A percentile compares a stretch with the other conserved stretches of the same genome.
phyloP scores from a whole-genome alignment of 495 filamentous ascomycete species.

The Trichoderma virens region DNA sequence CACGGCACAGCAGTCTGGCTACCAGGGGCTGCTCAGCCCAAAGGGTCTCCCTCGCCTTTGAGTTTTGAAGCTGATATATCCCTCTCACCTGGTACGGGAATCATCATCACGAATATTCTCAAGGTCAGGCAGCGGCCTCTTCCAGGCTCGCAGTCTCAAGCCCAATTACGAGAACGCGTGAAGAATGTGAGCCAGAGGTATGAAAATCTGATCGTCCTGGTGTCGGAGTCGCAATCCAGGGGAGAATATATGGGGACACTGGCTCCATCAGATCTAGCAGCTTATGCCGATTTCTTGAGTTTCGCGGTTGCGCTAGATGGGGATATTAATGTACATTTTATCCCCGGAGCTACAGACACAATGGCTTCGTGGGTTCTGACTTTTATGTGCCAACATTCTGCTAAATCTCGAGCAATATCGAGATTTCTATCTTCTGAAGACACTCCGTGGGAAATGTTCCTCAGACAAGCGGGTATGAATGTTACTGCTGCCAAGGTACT shows the following conservation, averaged over 20 bases:
- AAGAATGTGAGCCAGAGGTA: constrained; percentile 1
- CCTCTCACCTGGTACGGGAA: neutral
- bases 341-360: neutral
- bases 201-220: constrained; percentile 6
- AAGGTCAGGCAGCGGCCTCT: constrained; percentile 6
- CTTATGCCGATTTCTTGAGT: constrained; percentile 9
- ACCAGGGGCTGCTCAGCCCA: neutral
- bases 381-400: neutral
- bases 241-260: neutral
- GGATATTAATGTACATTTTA: neutral
- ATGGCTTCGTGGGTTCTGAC: constrained; percentile 1
- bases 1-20: neutral
- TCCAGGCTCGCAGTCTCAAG: neutral
- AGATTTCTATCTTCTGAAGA: neutral
- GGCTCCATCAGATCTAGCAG: neutral
- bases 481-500: constrained; percentile 4
- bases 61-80: constrained; percentile 5
- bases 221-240: neutral
- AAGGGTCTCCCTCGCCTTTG: neutral
- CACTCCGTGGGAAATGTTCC: neutral
- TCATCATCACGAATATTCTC: constrained; percentile 8
- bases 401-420: neutral
- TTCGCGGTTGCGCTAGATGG: constrained; percentile 2
- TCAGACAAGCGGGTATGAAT: constrained; percentile 3
- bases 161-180: neutral